Base-by-base conservation (phyloP, 371 early-diverging fungal species). In the Mortierella sp. region DNA sequence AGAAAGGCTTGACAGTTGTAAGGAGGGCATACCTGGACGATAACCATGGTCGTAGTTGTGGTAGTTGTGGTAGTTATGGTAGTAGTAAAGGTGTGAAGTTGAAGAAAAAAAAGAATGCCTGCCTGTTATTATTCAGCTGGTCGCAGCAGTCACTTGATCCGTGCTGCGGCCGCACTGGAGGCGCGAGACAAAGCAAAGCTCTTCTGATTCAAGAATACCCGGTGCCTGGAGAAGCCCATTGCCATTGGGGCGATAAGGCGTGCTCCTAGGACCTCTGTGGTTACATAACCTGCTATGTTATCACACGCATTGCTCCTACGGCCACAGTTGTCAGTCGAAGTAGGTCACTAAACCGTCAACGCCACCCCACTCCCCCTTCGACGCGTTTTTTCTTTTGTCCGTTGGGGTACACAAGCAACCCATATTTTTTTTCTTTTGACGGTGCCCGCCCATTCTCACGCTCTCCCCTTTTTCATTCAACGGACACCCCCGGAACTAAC, bases 21-120 rank as follows among this genome's bases (percentile, higher is more conserved):
- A 60, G 16, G 24, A 14, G 2, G 54, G 70, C 70, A 48, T 78
- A 75, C 82, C 26, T 82, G 79, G 47, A 78, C 76, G 63, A 78
- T 84, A 38, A 70, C 73, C 76, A 77, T 79, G 54, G 77, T 72
- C 38, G 54, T 63, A 71, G 28, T 14, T 24, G 52, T 52, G 6
- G 63, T 9, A n/a, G n/a, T n/a, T n/a, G n/a, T n/a, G n/a, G n/a
- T n/a, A n/a, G 54, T 44, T 72, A 28, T 34, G 38, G 45, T 1
- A 34, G 73, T 44, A 70, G 31, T 38, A 9, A 75, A 45, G 7
- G n/a, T 45, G 72, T 38, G 34, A 48, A 65, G 26, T 11, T 19
- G 28, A 76, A 72, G 73, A 80, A 72, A 76, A 60, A 60, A 50
- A 60, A 45, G 57, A 5, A 50, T 0, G 28, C 6, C 5, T 5